These are phyloP conservation scores for Vitis rotundifolia DNA, from an alignment of 164 flowering plant species.

Conservation along the genomic window DNA sequence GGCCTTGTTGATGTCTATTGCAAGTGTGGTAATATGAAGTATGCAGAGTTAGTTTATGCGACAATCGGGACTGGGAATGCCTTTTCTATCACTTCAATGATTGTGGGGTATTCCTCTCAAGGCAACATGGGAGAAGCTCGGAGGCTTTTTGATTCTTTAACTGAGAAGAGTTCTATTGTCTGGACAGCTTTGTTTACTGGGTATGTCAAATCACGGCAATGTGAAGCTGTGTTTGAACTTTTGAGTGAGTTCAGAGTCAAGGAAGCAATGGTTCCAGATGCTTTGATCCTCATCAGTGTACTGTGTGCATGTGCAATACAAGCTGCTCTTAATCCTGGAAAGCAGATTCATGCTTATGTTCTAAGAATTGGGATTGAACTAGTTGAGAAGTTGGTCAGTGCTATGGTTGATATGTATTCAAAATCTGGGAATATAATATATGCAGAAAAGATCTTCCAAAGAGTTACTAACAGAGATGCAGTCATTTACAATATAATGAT, in stretches of 20 bases:
- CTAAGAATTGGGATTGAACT: conserved; percentile 46
- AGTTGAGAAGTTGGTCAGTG: conserved; percentile 54
- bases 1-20: conserved; percentile 75
- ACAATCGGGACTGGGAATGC: conserved; percentile 28
- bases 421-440: conserved; percentile 70
- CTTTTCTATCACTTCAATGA: conserved; percentile 60
- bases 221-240: conserved; percentile 58
- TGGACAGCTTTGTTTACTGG: conserved; percentile 85
- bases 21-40: conserved; percentile 65
- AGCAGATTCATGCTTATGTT: conserved; percentile 66
- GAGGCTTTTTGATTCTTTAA: conserved; percentile 58
- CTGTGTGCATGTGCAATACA: conserved; percentile 64
- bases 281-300: conserved; percentile 43
- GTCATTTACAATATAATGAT: conserved; percentile 73
- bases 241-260: conserved; percentile 35
- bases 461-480: conserved; percentile 32
- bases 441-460: conserved; percentile 54
- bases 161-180: conserved; percentile 54
- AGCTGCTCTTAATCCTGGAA: conserved; percentile 63
- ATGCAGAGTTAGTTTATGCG: conserved; percentile 52
- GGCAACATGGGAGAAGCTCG: conserved; percentile 68
- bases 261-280: conserved; percentile 40
- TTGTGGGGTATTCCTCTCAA: conserved; percentile 54
- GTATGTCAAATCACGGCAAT: conserved; percentile 52
- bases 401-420: conserved; percentile 79